Evolutionary conservation across 352 stramenopile genomes (phyloP), one percentile per base, ranked within the genome.

Genomic region (Peronospora destructor): DNA sequence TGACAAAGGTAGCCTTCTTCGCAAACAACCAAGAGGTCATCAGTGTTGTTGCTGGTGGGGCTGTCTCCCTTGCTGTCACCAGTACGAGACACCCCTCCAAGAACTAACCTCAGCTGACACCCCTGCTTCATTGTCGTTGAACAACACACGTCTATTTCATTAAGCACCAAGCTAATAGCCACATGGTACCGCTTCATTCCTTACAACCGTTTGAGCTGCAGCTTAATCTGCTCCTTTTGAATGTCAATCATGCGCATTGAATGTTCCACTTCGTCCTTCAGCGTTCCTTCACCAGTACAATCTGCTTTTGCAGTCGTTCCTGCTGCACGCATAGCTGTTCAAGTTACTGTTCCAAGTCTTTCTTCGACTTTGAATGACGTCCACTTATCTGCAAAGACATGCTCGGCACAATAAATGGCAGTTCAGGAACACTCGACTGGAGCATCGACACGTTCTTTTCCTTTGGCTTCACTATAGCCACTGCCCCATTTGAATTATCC

Each of bases 61-160:
- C 81, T 10, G 76, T 85, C 28, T 92, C 81, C 6, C 62, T 90
- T 30, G 81, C 68, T 9, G 46, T 80, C 3, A 65, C 61, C 3
- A 49, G 25, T 19, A 6, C 28, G 45, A 44, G 17, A 38, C 30
- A 28, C 14, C 38, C 14, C 12, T 39, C 26, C 28, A 26, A 4
- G 10, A 35, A 17, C 0, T 13, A 28, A 13, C 33, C n/a, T 26
- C 21, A 45, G 25, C 2, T 7, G 39, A 4, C n/a, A 16, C 23
- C 8, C 28, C 17, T 25, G 12, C 17, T 30, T 44, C 11, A n/a
- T 21, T 55, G 30, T 54, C 35, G 40, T 30, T 43, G 25, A 53
- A 7, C 13, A 37, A 42, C 47, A 45, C n/a, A 46, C 29, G 32
- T 53, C 58, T 55, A 53, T 55, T 62, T 26, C 53, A 28, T 60